Evolutionary conservation across 306 rosid species (phyloP).

Genomic region (Rosa persica): DNA sequence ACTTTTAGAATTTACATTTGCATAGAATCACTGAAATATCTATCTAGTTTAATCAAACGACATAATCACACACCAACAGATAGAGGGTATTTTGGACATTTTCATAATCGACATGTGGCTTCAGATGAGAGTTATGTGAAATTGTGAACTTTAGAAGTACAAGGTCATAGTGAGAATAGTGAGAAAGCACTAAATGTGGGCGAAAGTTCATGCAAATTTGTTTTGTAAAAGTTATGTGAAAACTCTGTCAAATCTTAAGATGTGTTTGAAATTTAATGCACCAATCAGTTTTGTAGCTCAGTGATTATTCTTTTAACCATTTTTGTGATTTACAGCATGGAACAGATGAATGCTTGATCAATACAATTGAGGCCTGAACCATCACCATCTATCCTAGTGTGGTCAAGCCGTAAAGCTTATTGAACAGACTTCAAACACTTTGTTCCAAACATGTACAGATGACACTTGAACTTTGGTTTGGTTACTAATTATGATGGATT

Average conservation of each 20-base stretch:
- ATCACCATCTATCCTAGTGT: slow-evolving; percentile 61
- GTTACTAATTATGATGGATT: not conserved
- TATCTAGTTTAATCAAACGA: too few relatives aligned
- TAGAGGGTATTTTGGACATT: too few relatives aligned
- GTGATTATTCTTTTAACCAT: not conserved
- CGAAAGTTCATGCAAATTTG: not conserved
- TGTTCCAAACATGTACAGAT: not conserved
- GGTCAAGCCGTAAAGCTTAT: slow-evolving; percentile 37
- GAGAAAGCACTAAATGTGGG: not conserved
- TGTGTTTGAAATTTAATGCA: not conserved
- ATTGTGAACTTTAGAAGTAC: too few relatives aligned
- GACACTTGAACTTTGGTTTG: not conserved
- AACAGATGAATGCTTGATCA: slow-evolving; percentile 75
- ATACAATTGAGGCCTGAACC: slow-evolving; percentile 79
- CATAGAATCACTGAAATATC: not conserved
- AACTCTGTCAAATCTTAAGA: not conserved
- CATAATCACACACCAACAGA: too few relatives aligned
- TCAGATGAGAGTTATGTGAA: too few relatives aligned
- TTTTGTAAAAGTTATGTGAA: not conserved
- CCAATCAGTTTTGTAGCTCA: not conserved
- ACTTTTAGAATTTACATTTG: not conserved
- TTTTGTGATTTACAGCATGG: slow-evolving; percentile 65
- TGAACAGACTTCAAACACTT: not conserved
- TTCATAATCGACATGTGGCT: too few relatives aligned
- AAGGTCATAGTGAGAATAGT: too few relatives aligned